Evolutionary conservation across 2,329 filamentous ascomycete genomes (phyloP).

Genomic region (Exophiala calicioides): DNA sequence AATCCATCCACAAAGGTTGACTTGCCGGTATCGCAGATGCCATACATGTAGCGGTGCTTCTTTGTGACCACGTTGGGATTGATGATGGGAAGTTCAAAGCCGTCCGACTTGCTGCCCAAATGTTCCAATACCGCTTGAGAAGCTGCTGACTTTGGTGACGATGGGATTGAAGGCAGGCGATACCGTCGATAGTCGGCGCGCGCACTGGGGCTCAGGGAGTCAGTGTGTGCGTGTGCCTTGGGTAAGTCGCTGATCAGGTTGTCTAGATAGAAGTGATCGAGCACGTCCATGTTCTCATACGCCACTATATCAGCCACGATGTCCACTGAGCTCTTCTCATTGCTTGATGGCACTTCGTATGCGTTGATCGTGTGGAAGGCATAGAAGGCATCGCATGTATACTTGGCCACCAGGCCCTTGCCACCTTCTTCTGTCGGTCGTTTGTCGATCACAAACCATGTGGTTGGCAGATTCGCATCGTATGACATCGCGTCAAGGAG

Average conservation of each 20-base stretch:
- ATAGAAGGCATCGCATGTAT: slow-evolving; percentile 69
- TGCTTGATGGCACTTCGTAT: slow-evolving; percentile 60
- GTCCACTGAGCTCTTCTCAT: slow-evolving; percentile 47
- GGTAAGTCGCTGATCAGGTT: slow-evolving; percentile 61
- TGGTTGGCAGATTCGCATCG: slow-evolving; percentile 56
- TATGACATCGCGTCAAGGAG: slow-evolving; percentile 69
- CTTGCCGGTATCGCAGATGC: slow-evolving; percentile 46
- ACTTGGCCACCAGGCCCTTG: slow-evolving; percentile 67
- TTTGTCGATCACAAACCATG: slow-evolving; percentile 76
- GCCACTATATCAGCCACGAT: slow-evolving; percentile 67
- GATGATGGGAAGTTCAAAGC: slow-evolving; percentile 52
- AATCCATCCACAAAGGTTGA: slow-evolving; percentile 55
- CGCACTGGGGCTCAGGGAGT: slow-evolving; percentile 37
- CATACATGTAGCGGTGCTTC: slow-evolving; percentile 54
- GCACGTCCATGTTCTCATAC: slow-evolving; percentile 65
- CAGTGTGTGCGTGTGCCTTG: slow-evolving; percentile 48
- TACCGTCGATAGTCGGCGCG: slow-evolving; percentile 39
- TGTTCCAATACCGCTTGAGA: slow-evolving; percentile 27
- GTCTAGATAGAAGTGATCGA: slow-evolving; percentile 70
- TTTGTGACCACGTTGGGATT: slow-evolving; percentile 48
- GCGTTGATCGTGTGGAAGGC: slow-evolving; percentile 80
- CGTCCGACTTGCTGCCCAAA: slow-evolving; percentile 14
- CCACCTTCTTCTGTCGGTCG: slow-evolving; percentile 42
- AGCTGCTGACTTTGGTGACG: slow-evolving; percentile 14
- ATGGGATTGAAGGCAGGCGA: slow-evolving; percentile 40